Evolutionary conservation across 768 basidiomycete genomes (phyloP), one percentile per base, ranked within the genome.

Genomic region (Ramaria rubella): DNA sequence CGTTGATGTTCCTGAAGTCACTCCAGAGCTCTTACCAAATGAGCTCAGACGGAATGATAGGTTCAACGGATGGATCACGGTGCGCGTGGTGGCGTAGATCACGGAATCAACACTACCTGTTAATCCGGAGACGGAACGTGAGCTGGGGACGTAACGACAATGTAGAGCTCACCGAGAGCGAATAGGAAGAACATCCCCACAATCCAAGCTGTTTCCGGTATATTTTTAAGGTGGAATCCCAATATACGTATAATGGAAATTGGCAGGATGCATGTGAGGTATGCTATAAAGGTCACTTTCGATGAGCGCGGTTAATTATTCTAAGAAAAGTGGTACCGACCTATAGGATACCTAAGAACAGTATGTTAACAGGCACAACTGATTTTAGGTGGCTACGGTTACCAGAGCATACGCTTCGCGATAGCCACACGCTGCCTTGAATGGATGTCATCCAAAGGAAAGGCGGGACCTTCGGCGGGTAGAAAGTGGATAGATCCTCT

Each of bases 361-460:
- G 2, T 19, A 3, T 17, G 14, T n/a, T 21, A 51, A 27, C n/a
- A n/a, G n/a, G n/a, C n/a, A n/a, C n/a, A n/a, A 19, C 6, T 11
- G 43, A 44, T 19, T 15, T 24, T 5, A 23, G 3, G 23, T 3
- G 19, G 42, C 21, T 40, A 5, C 14, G 8, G 9, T 40, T 44
- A 54, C 52, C 52, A 54, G 23, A 54, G 52, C 52, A 54, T 54
- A 17, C 52, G 36, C 21, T 54, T 54, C 11, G 52, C 52, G 7
- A 54, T 54, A n/a, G 31, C 38, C 15, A 54, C 40, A 19, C 52
- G 33, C 21, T 44, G 38, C 1, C 52, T 21, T 27, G 23, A 8
- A n/a, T 23, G 17, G 42, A 15, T 19, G 15, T 44, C 21, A 19
- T 27, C 31, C 40, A n/a, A 30, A 3, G 23, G 23, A 11, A 15